Evolutionary conservation across 495 filamentous ascomycete species (phyloP), one percentile per base, ranked within the genome.

Genomic region (Trichodelitschia bisporula): DNA sequence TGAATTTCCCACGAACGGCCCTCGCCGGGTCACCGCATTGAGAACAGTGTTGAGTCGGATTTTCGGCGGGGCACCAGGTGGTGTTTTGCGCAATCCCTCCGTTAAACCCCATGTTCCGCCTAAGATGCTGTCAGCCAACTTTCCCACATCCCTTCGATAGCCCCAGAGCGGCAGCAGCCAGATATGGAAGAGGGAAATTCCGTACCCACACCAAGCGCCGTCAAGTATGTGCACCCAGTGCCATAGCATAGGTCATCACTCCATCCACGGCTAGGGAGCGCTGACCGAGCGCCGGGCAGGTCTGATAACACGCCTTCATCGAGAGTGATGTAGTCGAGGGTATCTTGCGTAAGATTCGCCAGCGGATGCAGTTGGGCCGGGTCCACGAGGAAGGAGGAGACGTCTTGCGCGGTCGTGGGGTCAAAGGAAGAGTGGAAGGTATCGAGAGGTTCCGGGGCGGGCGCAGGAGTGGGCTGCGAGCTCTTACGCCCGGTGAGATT

Each of bases 221-320:
- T 57, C 30, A 97, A 64, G 51, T 97, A 97, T 39, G 79, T 90
- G 20, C 83, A 70, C 33, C 86, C 86, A 15, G 84, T 82, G 43
- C 89, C 89, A 47, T 97, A 97, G 54, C 86, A 95, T 29, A 97
- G 68, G 51, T 97, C 86, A 48, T 97, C 86, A 30, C 77, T 86
- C 70, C 89, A 97, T 41, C 86, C 86, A 47, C 89, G 72, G 17
- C 82, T 91, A 3, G 89, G 89, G 19, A 97, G 64, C 20, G 77
- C 72, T 10, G 82, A 79, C 34, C 73, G 73, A 24, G 66, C 60
- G 43, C 82, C 83, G 30, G 86, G 78, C n/a, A 90, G 64, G 43
- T 83, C 62, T 21, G 80, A 83, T 26, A 95, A 72, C 8, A 72
- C 62, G 15, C 78, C 74, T 42, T 95, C 86, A 58, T 95, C 86